phyloP scores from a whole-genome alignment of 495 filamentous ascomycete species.

The Xylaria cubensis region DNA sequence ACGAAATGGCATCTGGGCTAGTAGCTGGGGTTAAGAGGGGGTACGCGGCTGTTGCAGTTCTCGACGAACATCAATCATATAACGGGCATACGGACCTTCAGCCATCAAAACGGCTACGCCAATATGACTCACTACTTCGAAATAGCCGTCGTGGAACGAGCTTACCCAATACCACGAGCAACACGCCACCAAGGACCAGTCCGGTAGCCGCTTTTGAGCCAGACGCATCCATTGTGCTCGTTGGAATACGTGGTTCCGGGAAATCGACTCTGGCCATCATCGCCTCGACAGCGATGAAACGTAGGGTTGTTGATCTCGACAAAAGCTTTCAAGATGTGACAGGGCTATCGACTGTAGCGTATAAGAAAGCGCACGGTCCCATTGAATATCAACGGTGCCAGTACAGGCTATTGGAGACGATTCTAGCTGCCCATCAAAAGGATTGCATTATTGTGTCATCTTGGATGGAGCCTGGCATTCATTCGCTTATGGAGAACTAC shows the following conservation, averaged over 20 bases:
- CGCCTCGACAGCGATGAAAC: slow-evolving; percentile 65
- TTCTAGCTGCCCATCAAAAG: slow-evolving; percentile 64
- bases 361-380: slow-evolving; percentile 63
- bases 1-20: slow-evolving; percentile 10
- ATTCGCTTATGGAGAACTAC: slow-evolving; percentile 60
- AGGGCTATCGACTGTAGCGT: slow-evolving; percentile 62
- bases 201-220: slow-evolving; percentile 49
- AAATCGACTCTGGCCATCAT: slow-evolving; percentile 76
- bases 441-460: slow-evolving; percentile 70
- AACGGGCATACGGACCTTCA: neutral
- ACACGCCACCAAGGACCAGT: slow-evolving; percentile 20
- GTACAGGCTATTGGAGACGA: slow-evolving; percentile 60
- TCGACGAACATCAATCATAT: slow-evolving; percentile 10
- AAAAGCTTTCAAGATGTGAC: slow-evolving; percentile 65
- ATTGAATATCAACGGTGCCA: slow-evolving; percentile 63
- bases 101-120: slow-evolving; percentile 9
- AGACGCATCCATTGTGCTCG: slow-evolving; percentile 70
- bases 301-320: slow-evolving; percentile 69
- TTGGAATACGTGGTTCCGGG: slow-evolving; percentile 72
- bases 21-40: slow-evolving; percentile 30
- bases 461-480: slow-evolving; percentile 62
- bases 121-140: neutral
- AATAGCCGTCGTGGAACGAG: neutral
- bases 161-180: slow-evolving; percentile 19
- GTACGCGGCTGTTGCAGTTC: neutral